Base-by-base conservation (phyloP, 495 filamentous ascomycete genomes). In the Hypomontagnella monticulosa region DNA sequence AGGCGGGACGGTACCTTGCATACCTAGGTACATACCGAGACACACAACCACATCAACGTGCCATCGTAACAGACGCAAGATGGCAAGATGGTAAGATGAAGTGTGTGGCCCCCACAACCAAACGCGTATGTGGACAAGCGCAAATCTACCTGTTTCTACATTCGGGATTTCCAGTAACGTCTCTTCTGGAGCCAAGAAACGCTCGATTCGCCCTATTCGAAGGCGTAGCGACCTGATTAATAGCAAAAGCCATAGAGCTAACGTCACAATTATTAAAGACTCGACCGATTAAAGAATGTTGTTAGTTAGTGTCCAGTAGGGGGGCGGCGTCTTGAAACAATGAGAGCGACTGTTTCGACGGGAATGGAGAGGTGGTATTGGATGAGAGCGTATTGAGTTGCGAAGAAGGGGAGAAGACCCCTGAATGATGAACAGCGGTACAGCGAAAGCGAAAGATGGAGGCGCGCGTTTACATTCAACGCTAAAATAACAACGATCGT, bases 381-480 rank as follows among this genome's bases (percentile, higher is more conserved):
- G 64, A 67, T 32, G 43, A 63, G 53, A 66, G 36, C 40, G 38
- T 18, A 27, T 27, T 36, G 20, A 56, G 30, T 42, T 47, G 42
- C 36, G 32, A 56, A 33, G 10, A 7, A 46, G 27, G 19, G 19
- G 20, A 15, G 55, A 19, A 15, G 38, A 59, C 54, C 52, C 57
- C 54, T 59, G 54, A 63, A 60, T 7, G 23, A 27, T 6, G 11
- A 16, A 58, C 6, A 60, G 55, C 50, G n/a, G n/a, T n/a, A n/a
- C 38, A 52, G 57, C 37, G 23, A 23, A 34, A 18, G 33, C 57
- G 55, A 56, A 37, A 37, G 47, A 53, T 42, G 63, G 71, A 73
- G 61, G 71, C 71, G 71, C 71, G 71, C 71, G 71, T 73, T 61
- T 73, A 73, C 23, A 19, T 44, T 40, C 52, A 20, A 63, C 42